Conservation (phyloP, 169 alveolate genomes). For the Babesia bigemina region DNA sequence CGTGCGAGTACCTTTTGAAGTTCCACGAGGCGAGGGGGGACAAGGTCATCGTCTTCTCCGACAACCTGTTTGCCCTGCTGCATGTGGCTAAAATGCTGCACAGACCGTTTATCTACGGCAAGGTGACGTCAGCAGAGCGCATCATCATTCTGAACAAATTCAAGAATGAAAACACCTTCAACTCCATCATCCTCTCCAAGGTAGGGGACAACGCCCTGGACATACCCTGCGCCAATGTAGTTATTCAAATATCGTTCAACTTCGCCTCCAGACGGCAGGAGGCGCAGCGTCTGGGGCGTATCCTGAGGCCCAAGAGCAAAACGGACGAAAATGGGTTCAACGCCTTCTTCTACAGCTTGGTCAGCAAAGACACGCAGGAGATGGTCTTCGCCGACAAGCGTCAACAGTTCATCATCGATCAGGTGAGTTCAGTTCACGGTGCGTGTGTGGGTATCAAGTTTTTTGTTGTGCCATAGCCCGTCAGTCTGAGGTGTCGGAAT, state of each 20-base stretch:
- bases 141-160: constrained; percentile 90
- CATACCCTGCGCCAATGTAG: constrained; percentile 98
- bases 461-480: not conserved
- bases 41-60: constrained; percentile 97
- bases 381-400: constrained; percentile 95
- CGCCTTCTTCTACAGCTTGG: constrained; percentile 96
- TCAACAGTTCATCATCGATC: constrained; percentile 96
- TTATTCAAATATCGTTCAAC: constrained; percentile 96
- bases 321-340: constrained; percentile 84
- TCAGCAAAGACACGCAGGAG: constrained; percentile 97
- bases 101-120: constrained; percentile 92
- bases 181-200: constrained; percentile 93
- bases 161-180: constrained; percentile 84
- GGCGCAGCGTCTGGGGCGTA: constrained; percentile 99
- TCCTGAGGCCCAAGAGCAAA: constrained; percentile 96
- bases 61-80: constrained; percentile 93
- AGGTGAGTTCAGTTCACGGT: constrained; percentile 74
- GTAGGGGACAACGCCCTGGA: constrained; percentile 99
- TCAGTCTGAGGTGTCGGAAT: not conserved
- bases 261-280: constrained; percentile 98
- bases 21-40: constrained; percentile 96
- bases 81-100: constrained; percentile 87
- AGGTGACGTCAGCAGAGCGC: constrained; percentile 88
- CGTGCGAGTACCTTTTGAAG: constrained; percentile 92
- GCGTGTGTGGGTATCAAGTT: not conserved